Base-by-base conservation (phyloP, 1,284 basidiomycete genomes). In the Laetiporus sulphureus region DNA sequence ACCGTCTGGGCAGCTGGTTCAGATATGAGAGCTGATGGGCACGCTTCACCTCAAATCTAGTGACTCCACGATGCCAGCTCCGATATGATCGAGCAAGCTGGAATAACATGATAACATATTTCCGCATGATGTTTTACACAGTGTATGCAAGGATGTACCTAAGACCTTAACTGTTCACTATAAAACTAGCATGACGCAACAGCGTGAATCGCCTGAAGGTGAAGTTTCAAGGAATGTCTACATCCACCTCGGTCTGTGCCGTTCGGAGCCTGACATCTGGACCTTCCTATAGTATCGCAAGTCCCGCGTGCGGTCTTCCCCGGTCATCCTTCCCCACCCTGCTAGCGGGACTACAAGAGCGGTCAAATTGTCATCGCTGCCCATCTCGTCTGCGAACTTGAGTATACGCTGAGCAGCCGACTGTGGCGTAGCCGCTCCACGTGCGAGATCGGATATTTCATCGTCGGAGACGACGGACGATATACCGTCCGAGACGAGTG, bases 391-490 rank as follows among this genome's bases (percentile, higher is more conserved):
- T 0, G 91, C 89, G 57, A 93, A 98, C 8, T 78, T 68, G 13
- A 98, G 68, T 38, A 99, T 92, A 16, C 75, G 73, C 41, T 85
- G 73, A 3, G 95, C 93, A 11, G 93, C 95, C 23, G 71, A 66
- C 48, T 79, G 81, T 0, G 95, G 93, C 51, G 85, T 82, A 5
- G 65, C 62, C 0, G 83, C 76, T 22, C 73, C 72, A 35, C 92
- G 73, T 10, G 84, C 89, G 33, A 98, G 77, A 62, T 98, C 96
- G 18, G 92, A 82, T 35, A 98, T 84, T 65, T 99, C 95, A 53
- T 92, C 89, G 60, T 99, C 93, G 1, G 91, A 91, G 38, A 96
- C 73, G 32, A 91, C 77, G 21, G 88, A 90, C 2, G 92, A 89
- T 37, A 99, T 77, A 5, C 95, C 95, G 62, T 99, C 95, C 12